Evolutionary conservation across 345 rosid species (phyloP).

Genomic region (Euclidium syriacum): DNA sequence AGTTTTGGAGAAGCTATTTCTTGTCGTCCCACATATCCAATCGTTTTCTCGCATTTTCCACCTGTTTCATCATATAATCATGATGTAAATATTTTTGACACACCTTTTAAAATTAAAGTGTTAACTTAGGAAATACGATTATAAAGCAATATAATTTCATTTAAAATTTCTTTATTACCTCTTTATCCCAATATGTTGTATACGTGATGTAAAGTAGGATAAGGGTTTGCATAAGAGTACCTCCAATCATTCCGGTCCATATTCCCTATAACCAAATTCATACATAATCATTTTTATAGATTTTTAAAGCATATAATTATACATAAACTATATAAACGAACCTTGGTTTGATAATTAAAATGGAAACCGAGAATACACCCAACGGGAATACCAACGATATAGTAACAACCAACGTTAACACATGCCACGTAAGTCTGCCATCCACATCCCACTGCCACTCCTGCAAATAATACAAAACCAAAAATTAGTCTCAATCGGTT

Average conservation of each 20-base stretch:
- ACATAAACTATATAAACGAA: not conserved
- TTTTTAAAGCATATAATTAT: not conserved
- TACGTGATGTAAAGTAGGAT: constrained; percentile 46
- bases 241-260: constrained; percentile 68
- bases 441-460: constrained; percentile 78
- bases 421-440: constrained; percentile 69
- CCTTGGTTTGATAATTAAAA: constrained; percentile 45
- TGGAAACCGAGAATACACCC: constrained; percentile 56
- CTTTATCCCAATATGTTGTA: constrained; percentile 52
- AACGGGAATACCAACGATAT: constrained; percentile 48
- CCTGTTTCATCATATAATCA: constrained; percentile 35
- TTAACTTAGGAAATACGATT: not conserved
- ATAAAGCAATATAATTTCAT: not conserved
- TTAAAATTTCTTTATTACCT: too few relatives aligned
- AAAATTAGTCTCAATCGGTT: not conserved
- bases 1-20: constrained; percentile 24
- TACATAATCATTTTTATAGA: not conserved
- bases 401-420: constrained; percentile 56
- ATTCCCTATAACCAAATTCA: constrained; percentile 36
- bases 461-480: constrained; percentile 20
- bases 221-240: constrained; percentile 48
- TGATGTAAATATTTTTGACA: not conserved
- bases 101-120: not conserved
- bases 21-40: constrained; percentile 68
- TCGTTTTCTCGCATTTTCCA: constrained; percentile 49